Evolutionary conservation across 1,284 basidiomycete species (phyloP), one percentile per base, ranked within the genome.

Genomic region (Cryptococcus sp.): DNA sequence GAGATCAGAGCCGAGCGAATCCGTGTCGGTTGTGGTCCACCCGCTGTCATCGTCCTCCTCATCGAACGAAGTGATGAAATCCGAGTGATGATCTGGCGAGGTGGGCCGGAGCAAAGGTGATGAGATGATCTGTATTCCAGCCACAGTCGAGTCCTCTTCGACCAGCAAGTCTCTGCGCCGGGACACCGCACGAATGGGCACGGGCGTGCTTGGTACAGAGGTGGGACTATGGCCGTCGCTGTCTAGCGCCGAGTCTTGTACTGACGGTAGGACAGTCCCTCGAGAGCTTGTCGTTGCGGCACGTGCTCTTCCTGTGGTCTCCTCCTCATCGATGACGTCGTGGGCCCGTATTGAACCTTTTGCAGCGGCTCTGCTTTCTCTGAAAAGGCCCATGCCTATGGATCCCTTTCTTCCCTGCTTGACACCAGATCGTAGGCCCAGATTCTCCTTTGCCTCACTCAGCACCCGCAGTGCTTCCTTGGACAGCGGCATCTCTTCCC

Each of bases 341-440:
- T 57, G 58, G 19, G 60, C 54, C 43, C 43, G 17, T 58, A 50
- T 54, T 52, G 22, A 25, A 49, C 52, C 46, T 62, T 39, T 55
- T 52, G 8, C 27, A 40, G 63, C 49, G 23, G 60, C 57, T 58
- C 64, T 55, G 41, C 68, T 68, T 65, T 79, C 78, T 57, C 72
- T 76, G 68, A 80, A 80, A 49, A 80, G 54, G n/a, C 78, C 78
- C 73, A 80, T 75, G 3, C 78, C 78, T 45, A 80, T 73, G 61
- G 73, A 76, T 43, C 75, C 78, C 62, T 80, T 80, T 42, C 78
- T 63, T 7, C 76, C 78, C 25, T 73, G 70, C 58, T 79, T 79
- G 19, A 66, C 66, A 25, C 53, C 40, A n/a, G 63, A 58, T 20
- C 66, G 53, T 19, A 61, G 43, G 35, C 69, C 67, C 47, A 72